A percentile compares a stretch with the other conserved stretches of the same genome.
Conservation (phyloP, 2,329 filamentous ascomycete genomes). For the Scleromitrula shiraiana region DNA sequence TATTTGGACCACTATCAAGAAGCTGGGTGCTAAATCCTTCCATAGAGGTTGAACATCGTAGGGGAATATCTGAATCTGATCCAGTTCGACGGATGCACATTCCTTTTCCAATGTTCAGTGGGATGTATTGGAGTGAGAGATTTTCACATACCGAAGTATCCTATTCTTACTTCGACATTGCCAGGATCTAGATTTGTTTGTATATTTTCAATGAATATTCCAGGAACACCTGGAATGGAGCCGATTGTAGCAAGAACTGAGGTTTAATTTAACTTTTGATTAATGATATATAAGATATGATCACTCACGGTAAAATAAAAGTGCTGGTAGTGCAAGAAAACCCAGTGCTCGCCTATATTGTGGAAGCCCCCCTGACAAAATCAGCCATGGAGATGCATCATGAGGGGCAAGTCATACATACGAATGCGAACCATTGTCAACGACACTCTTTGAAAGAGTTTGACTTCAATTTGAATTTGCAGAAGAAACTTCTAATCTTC, state of each 20-base stretch:
- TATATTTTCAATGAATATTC: constrained; percentile 4
- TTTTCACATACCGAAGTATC: constrained; percentile 4
- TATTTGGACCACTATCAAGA: neutral
- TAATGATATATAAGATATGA: too few species aligned
- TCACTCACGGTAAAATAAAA: constrained; percentile 1
- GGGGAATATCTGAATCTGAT: neutral
- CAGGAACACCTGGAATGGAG: neutral
- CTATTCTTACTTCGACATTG: neutral
- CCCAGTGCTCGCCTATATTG: constrained; percentile 4
- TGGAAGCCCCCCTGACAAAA: neutral
- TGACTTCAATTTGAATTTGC: too few species aligned
- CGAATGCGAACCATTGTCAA: neutral
- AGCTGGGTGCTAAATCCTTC: neutral
- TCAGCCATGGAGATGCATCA: neutral
- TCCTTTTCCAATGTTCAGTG: neutral
- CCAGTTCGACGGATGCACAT: neutral
- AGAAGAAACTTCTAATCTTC: too few species aligned
- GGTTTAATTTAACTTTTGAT: neutral
- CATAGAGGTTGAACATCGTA: neutral
- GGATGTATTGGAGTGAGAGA: too few species aligned
- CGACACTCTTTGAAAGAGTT: too few species aligned
- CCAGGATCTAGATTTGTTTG: neutral
- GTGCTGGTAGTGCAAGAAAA: neutral
- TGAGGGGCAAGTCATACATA: neutral
- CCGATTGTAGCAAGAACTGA: neutral